Conservation (phyloP, 1,284 basidiomycete species). For the Cerioporus squamosus region DNA sequence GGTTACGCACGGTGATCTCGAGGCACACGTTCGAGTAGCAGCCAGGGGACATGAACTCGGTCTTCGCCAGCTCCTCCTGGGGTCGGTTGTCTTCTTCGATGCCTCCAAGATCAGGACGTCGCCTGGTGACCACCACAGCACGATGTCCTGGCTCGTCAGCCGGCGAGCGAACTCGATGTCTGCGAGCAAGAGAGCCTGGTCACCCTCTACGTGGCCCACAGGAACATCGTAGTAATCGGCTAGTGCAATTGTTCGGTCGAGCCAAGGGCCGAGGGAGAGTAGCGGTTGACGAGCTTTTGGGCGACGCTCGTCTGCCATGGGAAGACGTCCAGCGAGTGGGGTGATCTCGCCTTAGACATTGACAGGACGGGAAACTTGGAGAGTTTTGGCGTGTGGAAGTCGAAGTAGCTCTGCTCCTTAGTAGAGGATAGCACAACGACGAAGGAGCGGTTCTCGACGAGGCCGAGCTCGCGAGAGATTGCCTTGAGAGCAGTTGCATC, state of each 20-base stretch:
- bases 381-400: conserved; percentile 73
- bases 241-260: conserved; percentile 81
- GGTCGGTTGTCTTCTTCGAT: conserved; percentile 86
- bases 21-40: conserved; percentile 94
- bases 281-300: conserved; percentile 85
- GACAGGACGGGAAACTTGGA: conserved; percentile 88
- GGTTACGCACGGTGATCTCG: conserved; percentile 88
- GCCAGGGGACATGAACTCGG: conserved; percentile 87
- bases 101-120: conserved; percentile 95
- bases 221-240: conserved; percentile 95
- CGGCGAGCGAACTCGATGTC: conserved; percentile 93
- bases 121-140: conserved; percentile 96
- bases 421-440: conserved; percentile 86
- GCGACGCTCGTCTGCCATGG: conserved; percentile 79
- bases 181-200: conserved; percentile 85
- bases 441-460: conserved; percentile 72
- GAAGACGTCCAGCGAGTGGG: conserved; percentile 78
- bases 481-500: conserved; percentile 86
- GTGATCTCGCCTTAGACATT: conserved; percentile 77
- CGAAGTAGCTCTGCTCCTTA: conserved; percentile 88
- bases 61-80: conserved; percentile 80
- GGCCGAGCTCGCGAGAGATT: conserved; percentile 85
- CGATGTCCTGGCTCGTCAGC: conserved; percentile 85
- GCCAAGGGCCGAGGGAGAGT: conserved; percentile 81
- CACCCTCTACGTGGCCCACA: conserved; percentile 89